These are phyloP conservation scores for Vitis hybrid DNA, from an alignment of 177 flowering plant genomes.

Conservation along the genomic window DNA sequence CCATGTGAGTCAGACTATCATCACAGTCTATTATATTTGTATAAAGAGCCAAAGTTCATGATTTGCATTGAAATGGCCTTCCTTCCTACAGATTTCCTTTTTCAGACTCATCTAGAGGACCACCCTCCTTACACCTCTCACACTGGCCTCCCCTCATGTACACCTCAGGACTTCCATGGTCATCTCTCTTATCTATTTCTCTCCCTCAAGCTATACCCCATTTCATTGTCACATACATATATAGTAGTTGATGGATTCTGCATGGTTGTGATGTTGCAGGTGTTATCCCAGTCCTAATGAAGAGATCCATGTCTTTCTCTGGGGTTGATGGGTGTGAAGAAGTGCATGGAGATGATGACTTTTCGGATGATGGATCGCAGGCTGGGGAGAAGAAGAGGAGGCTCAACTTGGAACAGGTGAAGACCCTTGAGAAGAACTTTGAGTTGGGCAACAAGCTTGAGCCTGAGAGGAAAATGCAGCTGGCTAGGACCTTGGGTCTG, in stretches of 20 bases:
- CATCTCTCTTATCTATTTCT: conserved; percentile 5
- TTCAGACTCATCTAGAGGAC: conserved; percentile 30
- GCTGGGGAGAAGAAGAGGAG: conserved; percentile 65
- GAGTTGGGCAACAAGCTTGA: conserved; percentile 74
- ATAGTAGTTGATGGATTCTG: neutral
- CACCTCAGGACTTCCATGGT: conserved; percentile 41
- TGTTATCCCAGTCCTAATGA: conserved; percentile 33
- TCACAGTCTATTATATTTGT: neutral
- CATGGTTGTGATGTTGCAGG: conserved; percentile 9
- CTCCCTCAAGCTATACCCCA: neutral
- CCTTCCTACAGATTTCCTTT: conserved; percentile 36
- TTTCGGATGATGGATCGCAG: conserved; percentile 62
- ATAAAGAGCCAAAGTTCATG: neutral
- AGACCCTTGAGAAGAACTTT: conserved; percentile 74
- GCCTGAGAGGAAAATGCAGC: conserved; percentile 73
- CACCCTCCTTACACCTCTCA: conserved; percentile 28
- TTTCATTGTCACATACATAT: neutral
- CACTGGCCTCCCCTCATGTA: conserved; percentile 30
- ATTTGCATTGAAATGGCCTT: conserved; percentile 26
- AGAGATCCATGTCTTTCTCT: conserved; percentile 70
- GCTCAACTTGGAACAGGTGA: conserved; percentile 66
- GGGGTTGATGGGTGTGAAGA: conserved; percentile 42
- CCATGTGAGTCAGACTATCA: conserved; percentile 15
- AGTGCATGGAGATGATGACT: conserved; percentile 47
- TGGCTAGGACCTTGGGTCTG: conserved; percentile 64